Conservation (phyloP, 148 eudicot species). For the Arctostaphylos glauca region DNA sequence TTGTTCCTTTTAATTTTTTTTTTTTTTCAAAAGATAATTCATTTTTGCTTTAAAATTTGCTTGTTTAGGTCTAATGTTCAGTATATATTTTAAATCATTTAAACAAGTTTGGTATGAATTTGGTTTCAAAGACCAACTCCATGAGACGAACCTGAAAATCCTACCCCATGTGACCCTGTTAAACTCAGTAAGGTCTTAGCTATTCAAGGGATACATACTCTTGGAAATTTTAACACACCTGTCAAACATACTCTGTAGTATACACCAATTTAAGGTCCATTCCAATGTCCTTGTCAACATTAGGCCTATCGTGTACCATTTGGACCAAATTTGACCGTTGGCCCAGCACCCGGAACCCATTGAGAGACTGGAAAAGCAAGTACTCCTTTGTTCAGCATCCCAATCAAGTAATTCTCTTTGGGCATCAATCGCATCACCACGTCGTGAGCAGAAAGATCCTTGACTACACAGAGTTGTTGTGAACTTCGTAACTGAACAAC, state of each 20-base stretch:
- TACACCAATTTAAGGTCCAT: slow-evolving; percentile 97
- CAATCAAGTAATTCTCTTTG: slow-evolving; percentile 95
- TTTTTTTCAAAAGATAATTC: too few species aligned
- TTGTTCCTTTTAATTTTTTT: too few species aligned
- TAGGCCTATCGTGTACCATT: slow-evolving; percentile 45
- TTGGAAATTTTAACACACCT: slow-evolving; percentile 40
- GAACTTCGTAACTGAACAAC: slow-evolving; percentile 63
- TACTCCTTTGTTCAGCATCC: slow-evolving; percentile 93
- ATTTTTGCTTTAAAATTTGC: too few species aligned
- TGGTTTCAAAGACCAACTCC: too few species aligned
- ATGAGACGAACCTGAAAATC: background rate
- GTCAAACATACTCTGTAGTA: slow-evolving; percentile 97
- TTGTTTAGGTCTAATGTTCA: too few species aligned
- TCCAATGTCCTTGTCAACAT: slow-evolving; percentile 90
- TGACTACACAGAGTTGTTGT: slow-evolving; percentile 75
- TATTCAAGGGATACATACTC: background rate
- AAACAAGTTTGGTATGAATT: too few species aligned
- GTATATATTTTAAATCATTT: too few species aligned
- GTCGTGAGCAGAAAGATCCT: slow-evolving; percentile 89
- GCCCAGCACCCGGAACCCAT: slow-evolving; percentile 93
- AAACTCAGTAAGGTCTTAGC: background rate
- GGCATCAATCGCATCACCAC: slow-evolving; percentile 90
- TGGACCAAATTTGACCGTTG: slow-evolving; percentile 49
- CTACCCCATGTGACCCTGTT: background rate
- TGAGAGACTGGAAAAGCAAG: slow-evolving; percentile 78